Evolutionary conservation across 768 basidiomycete genomes (phyloP), one percentile per base, ranked within the genome.

Genomic region (Lactarius evosmus): DNA sequence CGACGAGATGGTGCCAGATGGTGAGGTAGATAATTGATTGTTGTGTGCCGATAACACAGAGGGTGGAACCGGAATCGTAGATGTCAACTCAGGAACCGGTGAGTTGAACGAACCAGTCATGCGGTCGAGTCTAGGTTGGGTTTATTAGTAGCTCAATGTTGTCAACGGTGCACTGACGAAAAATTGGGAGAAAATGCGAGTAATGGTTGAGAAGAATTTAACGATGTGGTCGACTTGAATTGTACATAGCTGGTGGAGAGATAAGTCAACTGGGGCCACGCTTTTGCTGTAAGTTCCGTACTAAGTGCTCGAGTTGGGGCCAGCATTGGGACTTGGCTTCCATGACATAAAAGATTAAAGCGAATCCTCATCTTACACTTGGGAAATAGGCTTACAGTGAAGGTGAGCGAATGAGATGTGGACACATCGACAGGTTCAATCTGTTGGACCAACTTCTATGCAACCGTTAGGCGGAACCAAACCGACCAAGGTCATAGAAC

Each of bases 91-190:
- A 1, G 82, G 71, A 34, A 84, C 72, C 19, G 84, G 82, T 1
- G 76, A 72, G 29, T 75, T 70, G 69, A 85, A 83, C 30, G 83
- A 82, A 55, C 88, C 88, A 14, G 76, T 77, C 87, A 89, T 88
- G 41, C 77, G 77, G 40, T 76, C 72, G 30, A 89, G 75, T 4
- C 85, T 89, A 66, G 12, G 27, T 11, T 7, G 27, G 41, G 27
- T 4, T 33, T 55, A 61, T n/a, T 32, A 53, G 51, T 56, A 34
- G n/a, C 57, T 64, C 50, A 62, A 38, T 32, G 9, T 32, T 40
- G 11, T 27, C 19, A 38, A 38, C 12, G 50, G 7, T 11, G 44
- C 2, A 75, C 82, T 56, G 66, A 86, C 87, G 72, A 70, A 75
- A 91, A 89, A 65, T 76, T 77, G 0, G 82, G 78, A 0, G 88